These are phyloP conservation scores for Annulohypoxylon stygium DNA, from an alignment of 495 filamentous ascomycete species.

Conservation along the genomic window DNA sequence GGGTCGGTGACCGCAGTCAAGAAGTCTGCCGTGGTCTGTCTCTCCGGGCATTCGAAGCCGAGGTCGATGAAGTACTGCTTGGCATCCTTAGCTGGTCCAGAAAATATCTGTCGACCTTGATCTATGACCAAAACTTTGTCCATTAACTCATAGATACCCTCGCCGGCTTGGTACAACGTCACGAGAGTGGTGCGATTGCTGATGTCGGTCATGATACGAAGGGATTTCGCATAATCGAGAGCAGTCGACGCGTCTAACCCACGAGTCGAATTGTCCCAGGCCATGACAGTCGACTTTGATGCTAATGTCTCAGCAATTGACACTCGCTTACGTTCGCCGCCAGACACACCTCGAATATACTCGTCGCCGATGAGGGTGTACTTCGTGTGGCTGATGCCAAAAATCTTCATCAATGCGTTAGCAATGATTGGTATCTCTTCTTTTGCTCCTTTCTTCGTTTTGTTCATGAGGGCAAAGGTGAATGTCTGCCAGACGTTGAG, in stretches of 20 bases:
- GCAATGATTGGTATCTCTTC: slow-evolving; percentile 77
- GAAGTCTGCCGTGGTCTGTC: slow-evolving; percentile 78
- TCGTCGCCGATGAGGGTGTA: slow-evolving; percentile 89
- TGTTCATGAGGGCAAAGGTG: slow-evolving; percentile 85
- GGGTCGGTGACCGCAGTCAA: slow-evolving; percentile 80
- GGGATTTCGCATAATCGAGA: slow-evolving; percentile 80
- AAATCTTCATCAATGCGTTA: slow-evolving; percentile 78
- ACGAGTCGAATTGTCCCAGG: slow-evolving; percentile 81
- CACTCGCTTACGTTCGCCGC: slow-evolving; percentile 71
- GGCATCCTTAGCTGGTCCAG: slow-evolving; percentile 70
- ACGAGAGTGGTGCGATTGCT: slow-evolving; percentile 84
- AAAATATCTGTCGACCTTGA: slow-evolving; percentile 77
- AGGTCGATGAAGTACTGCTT: slow-evolving; percentile 74
- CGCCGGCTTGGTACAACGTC: slow-evolving; percentile 86
- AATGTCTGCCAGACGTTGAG: slow-evolving; percentile 85
- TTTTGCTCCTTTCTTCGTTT: slow-evolving; percentile 79
- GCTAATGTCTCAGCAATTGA: slow-evolving; percentile 67
- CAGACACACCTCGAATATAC: slow-evolving; percentile 79
- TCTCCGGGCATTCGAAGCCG: slow-evolving; percentile 68
- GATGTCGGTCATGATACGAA: slow-evolving; percentile 87
- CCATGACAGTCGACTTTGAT: slow-evolving; percentile 64
- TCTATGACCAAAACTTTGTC: slow-evolving; percentile 78
- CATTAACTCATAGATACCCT: slow-evolving; percentile 86
- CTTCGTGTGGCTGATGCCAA: slow-evolving; percentile 84
- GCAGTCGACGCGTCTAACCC: slow-evolving; percentile 85